Percentiles rank a stretch among this genome's conserved stretches.
phyloP scores from a whole-genome alignment of 2,329 filamentous ascomycete species.

The Emydomyces testavorans region DNA sequence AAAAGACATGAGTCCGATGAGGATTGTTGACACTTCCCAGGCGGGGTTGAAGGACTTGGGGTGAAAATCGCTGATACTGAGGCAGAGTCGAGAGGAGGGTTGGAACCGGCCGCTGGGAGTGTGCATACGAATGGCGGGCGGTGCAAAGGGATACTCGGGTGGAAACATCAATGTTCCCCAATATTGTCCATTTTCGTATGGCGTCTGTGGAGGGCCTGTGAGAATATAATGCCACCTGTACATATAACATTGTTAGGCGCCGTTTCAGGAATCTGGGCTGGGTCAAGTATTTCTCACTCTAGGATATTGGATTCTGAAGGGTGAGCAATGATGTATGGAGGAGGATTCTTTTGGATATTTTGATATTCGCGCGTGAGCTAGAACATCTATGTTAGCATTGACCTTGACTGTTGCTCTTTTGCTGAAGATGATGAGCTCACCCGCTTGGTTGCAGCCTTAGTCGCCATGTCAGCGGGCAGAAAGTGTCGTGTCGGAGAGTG shows the following conservation, averaged over 20 bases:
- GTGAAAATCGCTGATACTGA: constrained; percentile 95
- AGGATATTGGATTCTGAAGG: constrained; percentile 85
- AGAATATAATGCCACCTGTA: constrained; percentile 85
- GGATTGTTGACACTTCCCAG: constrained; percentile 94
- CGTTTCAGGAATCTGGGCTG: background rate
- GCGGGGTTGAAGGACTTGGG: constrained; percentile 96
- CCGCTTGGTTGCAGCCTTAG: constrained; percentile 60
- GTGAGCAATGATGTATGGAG: constrained; percentile 78
- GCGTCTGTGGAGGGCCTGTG: constrained; percentile 84
- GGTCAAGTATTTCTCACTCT: constrained; percentile 47
- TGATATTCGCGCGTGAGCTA: constrained; percentile 54
- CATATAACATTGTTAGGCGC: constrained; percentile 15
- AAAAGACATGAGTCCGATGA: constrained; percentile 87
- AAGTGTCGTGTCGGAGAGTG: too few relatives aligned
- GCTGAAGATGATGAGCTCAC: constrained; percentile 34
- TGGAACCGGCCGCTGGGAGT: constrained; percentile 93
- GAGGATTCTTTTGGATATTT: constrained; percentile 60
- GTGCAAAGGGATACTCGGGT: constrained; percentile 91
- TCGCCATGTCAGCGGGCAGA: constrained; percentile 46
- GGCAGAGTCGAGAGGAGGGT: constrained; percentile 78
- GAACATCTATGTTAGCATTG: constrained; percentile 10
- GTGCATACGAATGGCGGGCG: constrained; percentile 97
- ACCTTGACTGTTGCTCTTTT: constrained; percentile 12
- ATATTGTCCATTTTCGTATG: constrained; percentile 90
- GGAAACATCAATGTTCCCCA: constrained; percentile 97